Evolutionary conservation across 1,139 yeast species (phyloP), one percentile per base, ranked within the genome.

Genomic region (Nakaseomyces kungkrabaensis): DNA sequence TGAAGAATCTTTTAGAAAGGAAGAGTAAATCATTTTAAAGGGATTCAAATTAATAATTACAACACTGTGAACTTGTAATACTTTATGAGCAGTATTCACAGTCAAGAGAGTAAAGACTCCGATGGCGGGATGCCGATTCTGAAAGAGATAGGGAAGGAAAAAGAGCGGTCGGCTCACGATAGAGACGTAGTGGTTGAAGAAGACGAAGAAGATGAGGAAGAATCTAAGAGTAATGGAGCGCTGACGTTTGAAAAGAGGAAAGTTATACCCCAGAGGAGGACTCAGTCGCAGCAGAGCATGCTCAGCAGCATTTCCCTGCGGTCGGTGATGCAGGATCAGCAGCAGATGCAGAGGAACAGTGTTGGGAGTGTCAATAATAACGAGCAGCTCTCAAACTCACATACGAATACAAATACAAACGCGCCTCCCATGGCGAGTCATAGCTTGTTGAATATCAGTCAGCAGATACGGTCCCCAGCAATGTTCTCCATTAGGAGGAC

Each of bases 251-350:
- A 76, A 57, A 79, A 79, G 65, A 60, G 58, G 51, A 75, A 77
- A 54, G 74, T 76, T 43, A 71, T 77, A 22, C 73, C 74, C 22
- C 72, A 76, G 51, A 70, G 74, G 37, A 68, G 85, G 50, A 74
- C 82, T 1, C 83, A 78, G 58, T 76, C 81, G n/a, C 77, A 78
- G 46, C 85, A 79, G 60, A 76, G 81, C 47, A 84, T 79, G n/a
- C 68, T 81, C 50, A 78, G 83, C 36, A 75, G 81, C 27, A 81
- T 81, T 4, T 79, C 85, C 1, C 64, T 79, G 38, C 74, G 76
- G 59, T 75, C 80, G 31, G 48, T 57, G 50, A 48, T 56, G 47
- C 54, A 47, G 40, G 54, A 50, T 43, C 54, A 55, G 17, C 43
- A 38, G 8, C 44, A 41, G 24, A 33, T 31, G 37, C 46, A 43